These are phyloP conservation scores for Wickerhamiella kazuoi DNA, from an alignment of 805 yeast genomes.

Conservation along the genomic window DNA sequence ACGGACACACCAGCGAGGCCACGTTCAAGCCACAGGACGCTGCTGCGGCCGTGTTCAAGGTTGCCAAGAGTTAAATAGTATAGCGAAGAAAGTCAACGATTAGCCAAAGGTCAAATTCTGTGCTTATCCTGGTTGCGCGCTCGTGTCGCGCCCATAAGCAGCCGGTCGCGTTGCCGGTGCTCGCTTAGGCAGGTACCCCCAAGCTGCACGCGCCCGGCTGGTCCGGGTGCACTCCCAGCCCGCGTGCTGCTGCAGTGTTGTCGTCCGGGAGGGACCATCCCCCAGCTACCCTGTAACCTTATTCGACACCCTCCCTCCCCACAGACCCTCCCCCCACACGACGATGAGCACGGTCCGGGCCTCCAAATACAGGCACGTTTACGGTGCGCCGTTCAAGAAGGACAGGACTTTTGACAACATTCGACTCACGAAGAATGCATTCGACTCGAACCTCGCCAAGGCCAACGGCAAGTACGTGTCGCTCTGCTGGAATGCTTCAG, in stretches of 20 bases:
- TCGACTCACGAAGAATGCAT: slow-evolving; percentile 54
- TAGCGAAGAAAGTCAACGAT: no score
- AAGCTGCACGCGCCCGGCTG: no score
- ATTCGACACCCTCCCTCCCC: not conserved
- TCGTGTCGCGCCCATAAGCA: no score
- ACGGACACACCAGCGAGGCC: not conserved
- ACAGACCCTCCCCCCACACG: not conserved
- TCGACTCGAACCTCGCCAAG: slow-evolving; percentile 84
- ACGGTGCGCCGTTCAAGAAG: slow-evolving; percentile 66
- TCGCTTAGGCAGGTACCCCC: no score
- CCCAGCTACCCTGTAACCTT: not conserved
- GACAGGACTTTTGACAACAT: slow-evolving; percentile 57
- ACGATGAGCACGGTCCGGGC: slow-evolving; percentile 46
- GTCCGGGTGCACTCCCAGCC: no score
- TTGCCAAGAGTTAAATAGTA: no score
- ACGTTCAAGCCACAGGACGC: not conserved
- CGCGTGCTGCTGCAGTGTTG: no score
- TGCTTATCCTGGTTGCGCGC: no score
- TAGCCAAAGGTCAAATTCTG: no score
- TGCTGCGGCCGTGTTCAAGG: not conserved
- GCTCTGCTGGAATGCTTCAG: slow-evolving; percentile 84
- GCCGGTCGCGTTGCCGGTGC: no score
- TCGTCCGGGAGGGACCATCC: not conserved
- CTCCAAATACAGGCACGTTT: slow-evolving; percentile 91
- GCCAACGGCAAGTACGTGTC: slow-evolving; percentile 74